Percentiles rank a stretch among this genome's conserved stretches.
These are phyloP conservation scores for Phalaenopsis equestris DNA, from an alignment of 106 monocot species.

Conservation along the genomic window DNA sequence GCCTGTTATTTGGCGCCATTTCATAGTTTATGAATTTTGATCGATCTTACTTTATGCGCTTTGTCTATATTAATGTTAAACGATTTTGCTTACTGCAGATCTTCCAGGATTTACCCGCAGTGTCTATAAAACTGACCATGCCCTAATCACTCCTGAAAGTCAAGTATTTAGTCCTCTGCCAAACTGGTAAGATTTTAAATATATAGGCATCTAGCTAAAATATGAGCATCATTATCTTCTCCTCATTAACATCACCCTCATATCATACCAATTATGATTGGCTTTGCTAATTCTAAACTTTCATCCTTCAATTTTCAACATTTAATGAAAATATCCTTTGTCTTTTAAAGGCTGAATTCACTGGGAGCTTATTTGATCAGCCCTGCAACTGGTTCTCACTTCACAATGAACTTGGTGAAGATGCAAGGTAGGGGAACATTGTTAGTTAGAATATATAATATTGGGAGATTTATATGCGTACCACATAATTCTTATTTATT, in stretches of 20 bases:
- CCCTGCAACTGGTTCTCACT: slow-evolving; percentile 87
- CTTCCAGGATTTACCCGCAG: slow-evolving; percentile 93
- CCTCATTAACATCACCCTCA: neutral
- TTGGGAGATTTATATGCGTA: too few species aligned
- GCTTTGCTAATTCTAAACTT: neutral
- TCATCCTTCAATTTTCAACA: neutral
- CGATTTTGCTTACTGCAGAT: slow-evolving; percentile 39
- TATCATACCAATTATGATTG: neutral
- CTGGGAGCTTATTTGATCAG: slow-evolving; percentile 82
- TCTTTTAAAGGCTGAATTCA: slow-evolving; percentile 58
- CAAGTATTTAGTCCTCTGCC: slow-evolving; percentile 88
- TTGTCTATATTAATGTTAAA: neutral
- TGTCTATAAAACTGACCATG: slow-evolving; percentile 73
- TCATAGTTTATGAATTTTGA: neutral
- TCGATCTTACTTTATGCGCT: neutral
- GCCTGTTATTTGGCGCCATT: too few species aligned
- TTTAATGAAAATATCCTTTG: neutral
- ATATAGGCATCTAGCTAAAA: neutral
- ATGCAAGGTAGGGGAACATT: slow-evolving; percentile 54
- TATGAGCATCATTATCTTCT: neutral
- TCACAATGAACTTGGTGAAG: slow-evolving; percentile 87
- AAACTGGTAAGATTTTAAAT: slow-evolving; percentile 40
- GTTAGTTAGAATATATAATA: neutral
- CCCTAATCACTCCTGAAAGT: slow-evolving; percentile 87
- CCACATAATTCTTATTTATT: too few species aligned